These are phyloP conservation scores for Nitzschia inconspicua DNA, from an alignment of 108 stramenopile genomes.

Conservation along the genomic window DNA sequence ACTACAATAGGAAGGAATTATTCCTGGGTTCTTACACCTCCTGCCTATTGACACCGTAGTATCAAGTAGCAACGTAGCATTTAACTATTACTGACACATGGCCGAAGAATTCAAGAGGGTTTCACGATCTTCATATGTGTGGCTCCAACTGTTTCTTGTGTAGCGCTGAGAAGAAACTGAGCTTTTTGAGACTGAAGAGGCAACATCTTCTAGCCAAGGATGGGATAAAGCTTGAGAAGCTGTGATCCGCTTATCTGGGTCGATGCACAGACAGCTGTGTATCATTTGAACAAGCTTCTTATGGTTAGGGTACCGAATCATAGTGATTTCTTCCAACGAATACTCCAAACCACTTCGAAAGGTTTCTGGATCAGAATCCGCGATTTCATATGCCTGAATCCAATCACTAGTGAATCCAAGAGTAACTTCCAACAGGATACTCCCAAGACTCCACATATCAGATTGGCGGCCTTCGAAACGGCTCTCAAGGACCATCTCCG, in stretches of 20 bases:
- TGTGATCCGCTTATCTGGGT: slow-evolving; percentile 59
- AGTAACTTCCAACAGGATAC: slow-evolving; percentile 63
- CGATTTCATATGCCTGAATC: slow-evolving; percentile 25
- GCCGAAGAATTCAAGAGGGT: not conserved
- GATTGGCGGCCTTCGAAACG: slow-evolving; percentile 38
- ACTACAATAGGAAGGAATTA: too few species aligned
- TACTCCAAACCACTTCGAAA: slow-evolving; percentile 15
- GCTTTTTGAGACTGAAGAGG: not conserved
- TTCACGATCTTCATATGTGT: not conserved
- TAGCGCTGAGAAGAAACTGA: not conserved
- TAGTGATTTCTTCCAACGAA: slow-evolving; percentile 22
- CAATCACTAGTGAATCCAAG: slow-evolving; percentile 31
- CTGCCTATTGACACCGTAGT: too few species aligned
- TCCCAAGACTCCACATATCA: slow-evolving; percentile 74
- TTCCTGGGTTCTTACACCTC: too few species aligned
- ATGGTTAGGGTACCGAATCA: slow-evolving; percentile 10
- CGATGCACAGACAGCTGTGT: slow-evolving; percentile 38
- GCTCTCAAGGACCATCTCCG: slow-evolving; percentile 60
- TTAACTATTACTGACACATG: too few species aligned
- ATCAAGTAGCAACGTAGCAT: too few species aligned
- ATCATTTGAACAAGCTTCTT: slow-evolving; percentile 15
- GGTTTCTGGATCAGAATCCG: not conserved
- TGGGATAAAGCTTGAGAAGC: slow-evolving; percentile 70
- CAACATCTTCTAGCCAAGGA: slow-evolving; percentile 55
- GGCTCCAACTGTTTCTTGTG: not conserved